Conservation (phyloP, 2,329 filamentous ascomycete genomes). For the Lojkania enalia region DNA sequence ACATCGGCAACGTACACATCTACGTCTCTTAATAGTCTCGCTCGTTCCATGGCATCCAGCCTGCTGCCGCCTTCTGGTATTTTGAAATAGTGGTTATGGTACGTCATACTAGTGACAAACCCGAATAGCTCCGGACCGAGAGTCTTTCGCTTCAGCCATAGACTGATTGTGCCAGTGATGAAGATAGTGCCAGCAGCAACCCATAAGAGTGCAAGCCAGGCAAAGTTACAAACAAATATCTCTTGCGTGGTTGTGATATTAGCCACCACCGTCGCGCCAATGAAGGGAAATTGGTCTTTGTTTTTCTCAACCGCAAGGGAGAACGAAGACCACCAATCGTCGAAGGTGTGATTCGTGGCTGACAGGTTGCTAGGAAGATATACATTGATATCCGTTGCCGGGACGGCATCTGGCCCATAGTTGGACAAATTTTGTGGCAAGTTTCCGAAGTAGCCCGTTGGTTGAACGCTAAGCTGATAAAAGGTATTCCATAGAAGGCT, state of each 20-base stretch:
- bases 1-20: conserved; percentile 39
- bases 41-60: conserved; percentile 39
- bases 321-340: conserved; percentile 23
- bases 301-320: no score
- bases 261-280: conserved; percentile 32
- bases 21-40: conserved; percentile 38
- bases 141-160: conserved; percentile 32
- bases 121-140: conserved; percentile 42
- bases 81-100: conserved; percentile 38
- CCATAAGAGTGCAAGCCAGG: conserved; percentile 34
- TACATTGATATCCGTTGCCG: conserved; percentile 23
- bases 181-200: conserved; percentile 23
- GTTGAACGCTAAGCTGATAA: conserved; percentile 31
- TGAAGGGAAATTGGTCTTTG: conserved; percentile 19
- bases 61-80: conserved; percentile 34
- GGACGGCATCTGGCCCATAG: conserved; percentile 31
- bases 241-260: conserved; percentile 12
- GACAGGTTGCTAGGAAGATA: conserved; percentile 29
- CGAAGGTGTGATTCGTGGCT: conserved; percentile 13
- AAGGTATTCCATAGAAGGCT: conserved; percentile 35
- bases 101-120: conserved; percentile 44
- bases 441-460: conserved; percentile 29
- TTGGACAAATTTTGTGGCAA: conserved; percentile 24
- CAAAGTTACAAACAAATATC: conserved; percentile 33
- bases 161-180: conserved; percentile 17